These are phyloP conservation scores for Cyanidium caldarium DNA, from an alignment of 23 red algal genomes.

Conservation along the genomic window DNA sequence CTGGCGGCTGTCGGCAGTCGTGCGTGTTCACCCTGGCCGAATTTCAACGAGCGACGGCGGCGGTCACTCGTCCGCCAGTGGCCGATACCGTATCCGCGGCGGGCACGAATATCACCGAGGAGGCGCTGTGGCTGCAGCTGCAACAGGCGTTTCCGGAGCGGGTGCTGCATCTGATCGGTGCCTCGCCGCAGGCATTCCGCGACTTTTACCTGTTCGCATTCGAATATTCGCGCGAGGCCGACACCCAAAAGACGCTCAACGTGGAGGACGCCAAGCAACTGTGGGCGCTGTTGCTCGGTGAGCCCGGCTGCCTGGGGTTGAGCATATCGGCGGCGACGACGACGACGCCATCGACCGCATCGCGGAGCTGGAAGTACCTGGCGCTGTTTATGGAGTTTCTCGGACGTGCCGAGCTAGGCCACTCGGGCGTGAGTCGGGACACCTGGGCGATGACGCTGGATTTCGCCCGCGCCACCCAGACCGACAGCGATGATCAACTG, in stretches of 20 bases:
- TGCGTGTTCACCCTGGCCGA: slow-evolving; percentile 29
- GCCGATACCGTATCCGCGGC: background rate
- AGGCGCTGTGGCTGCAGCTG: background rate
- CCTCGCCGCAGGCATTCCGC: slow-evolving; percentile 27
- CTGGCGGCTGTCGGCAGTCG: slow-evolving; percentile 18
- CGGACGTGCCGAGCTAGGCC: slow-evolving; percentile 16
- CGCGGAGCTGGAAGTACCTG: slow-evolving; percentile 1
- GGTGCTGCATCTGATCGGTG: background rate
- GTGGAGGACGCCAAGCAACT: slow-evolving; percentile 39
- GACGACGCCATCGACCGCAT: background rate
- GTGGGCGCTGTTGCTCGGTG: slow-evolving; percentile 44
- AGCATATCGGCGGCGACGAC: background rate
- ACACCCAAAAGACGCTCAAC: slow-evolving; percentile 30
- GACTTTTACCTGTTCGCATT: slow-evolving; percentile 78
- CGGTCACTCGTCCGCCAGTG: too few species aligned
- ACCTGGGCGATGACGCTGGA: slow-evolving; percentile 44
- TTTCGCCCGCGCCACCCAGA: slow-evolving; percentile 20
- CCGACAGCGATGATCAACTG: slow-evolving; percentile 15
- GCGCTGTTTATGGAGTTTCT: slow-evolving; percentile 41
- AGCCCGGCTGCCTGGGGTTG: background rate
- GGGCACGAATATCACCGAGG: background rate
- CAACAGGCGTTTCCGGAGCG: background rate
- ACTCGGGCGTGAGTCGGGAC: slow-evolving; percentile 31
- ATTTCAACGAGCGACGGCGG: slow-evolving; percentile 20
- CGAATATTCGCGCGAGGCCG: slow-evolving; percentile 41